Evolutionary conservation across 78 protist species (phyloP), one percentile per base, ranked within the genome.

Genomic region (Protostelium mycophagum): DNA sequence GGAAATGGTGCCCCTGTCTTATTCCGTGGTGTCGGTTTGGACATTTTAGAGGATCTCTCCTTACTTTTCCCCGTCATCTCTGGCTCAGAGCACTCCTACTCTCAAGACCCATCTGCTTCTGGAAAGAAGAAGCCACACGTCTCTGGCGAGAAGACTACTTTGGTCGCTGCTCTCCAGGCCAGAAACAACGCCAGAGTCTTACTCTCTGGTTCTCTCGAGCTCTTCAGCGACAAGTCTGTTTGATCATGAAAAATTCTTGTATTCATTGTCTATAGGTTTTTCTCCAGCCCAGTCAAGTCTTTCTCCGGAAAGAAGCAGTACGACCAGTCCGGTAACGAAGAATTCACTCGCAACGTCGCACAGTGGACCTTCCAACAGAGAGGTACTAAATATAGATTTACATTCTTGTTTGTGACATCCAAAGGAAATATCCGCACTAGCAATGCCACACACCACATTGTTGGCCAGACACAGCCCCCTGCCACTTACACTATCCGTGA

Each of bases 151-250:
- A 35, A 83, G 89, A 84, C 88, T 10, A 95, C 93, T 37, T 89
- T 97, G 63, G 97, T 94, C 29, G 88, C 94, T 0, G 97, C 96
- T 31, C 39, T 97, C 38, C 98, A 97, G 89, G 94, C 98, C n/a
- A 93, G 97, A 85, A 95, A 91, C 88, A 94, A 94, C 34, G 96
- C 97, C 35, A 90, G 98, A 51, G 92, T 94, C 1, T 63, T 92
- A 25, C 86, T 96, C 90, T 36, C 94, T 34, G 97, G 98, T 83
- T 93, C 96, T 29, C 0, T 92, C 29, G 94, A 94, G 0, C 28
- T 97, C 39, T 95, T 97, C 36, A 39, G 90, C 85, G 83, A 95
- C 91, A 38, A 90, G 39, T 88, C 36, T 1, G 63, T 29, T 1
- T 0, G 37, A 28, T 16, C 1, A 37, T 1, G 35, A 35, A 35